Percentiles rank a stretch among this genome's conserved stretches.
phyloP scores from a whole-genome alignment of 305 asterid species.

The Solanum aculeatissimum region DNA sequence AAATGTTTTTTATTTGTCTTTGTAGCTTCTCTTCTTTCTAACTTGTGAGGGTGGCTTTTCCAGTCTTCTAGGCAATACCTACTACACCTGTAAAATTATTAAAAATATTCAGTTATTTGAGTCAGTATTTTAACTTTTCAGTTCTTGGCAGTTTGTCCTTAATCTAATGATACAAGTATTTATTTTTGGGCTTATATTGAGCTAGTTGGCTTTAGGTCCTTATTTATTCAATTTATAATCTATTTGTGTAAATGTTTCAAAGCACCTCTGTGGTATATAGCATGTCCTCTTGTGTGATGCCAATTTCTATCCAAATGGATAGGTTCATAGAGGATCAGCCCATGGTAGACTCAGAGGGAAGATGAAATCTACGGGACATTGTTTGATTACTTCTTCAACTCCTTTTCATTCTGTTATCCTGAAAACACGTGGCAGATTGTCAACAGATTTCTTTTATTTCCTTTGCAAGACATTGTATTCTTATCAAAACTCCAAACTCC shows the following conservation, averaged over 20 bases:
- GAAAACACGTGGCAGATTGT: constrained; percentile 56
- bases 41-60: neutral
- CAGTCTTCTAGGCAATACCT: neutral
- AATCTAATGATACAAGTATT: neutral
- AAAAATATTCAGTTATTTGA: neutral
- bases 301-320: constrained; percentile 42
- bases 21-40: neutral
- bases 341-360: constrained; percentile 36
- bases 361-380: constrained; percentile 56
- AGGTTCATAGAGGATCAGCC: constrained; percentile 54
- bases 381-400: constrained; percentile 62
- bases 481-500: constrained; percentile 29
- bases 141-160: neutral
- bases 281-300: constrained; percentile 43
- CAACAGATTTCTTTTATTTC: constrained; percentile 18
- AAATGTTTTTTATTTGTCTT: neutral
- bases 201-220: neutral
- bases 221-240: neutral
- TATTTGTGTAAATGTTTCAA: neutral
- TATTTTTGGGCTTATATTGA: neutral
- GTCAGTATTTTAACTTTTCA: neutral
- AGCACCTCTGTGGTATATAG: neutral
- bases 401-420: constrained; percentile 55
- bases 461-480: constrained; percentile 20
- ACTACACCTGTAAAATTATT: neutral